Conservation (phyloP, 2,329 filamentous ascomycete genomes). For the Emmonsia crescens region DNA sequence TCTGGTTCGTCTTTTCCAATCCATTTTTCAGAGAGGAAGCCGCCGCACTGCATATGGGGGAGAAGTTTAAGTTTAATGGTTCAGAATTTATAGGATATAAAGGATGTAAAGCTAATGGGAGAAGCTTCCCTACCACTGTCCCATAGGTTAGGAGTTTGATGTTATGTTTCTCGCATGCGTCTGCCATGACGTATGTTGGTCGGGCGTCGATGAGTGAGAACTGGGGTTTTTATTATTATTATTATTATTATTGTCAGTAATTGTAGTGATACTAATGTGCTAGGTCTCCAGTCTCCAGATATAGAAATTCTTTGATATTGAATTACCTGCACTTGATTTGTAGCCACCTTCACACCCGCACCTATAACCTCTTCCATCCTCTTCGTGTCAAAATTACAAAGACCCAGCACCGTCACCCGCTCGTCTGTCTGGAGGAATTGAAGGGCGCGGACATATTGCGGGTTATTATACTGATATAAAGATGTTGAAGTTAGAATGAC, state of each 20-base stretch:
- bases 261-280: not conserved
- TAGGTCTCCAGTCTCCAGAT: not conserved
- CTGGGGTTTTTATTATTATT: slow-evolving; percentile 10
- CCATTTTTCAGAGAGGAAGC: slow-evolving; percentile 34
- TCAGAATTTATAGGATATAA: not conserved
- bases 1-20: slow-evolving; percentile 25
- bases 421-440: slow-evolving; percentile 25
- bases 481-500: not conserved
- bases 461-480: slow-evolving; percentile 23
- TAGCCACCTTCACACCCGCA: slow-evolving; percentile 23
- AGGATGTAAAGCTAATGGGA: not conserved
- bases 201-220: slow-evolving; percentile 34
- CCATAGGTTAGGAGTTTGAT: slow-evolving; percentile 38
- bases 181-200: slow-evolving; percentile 28
- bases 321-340: slow-evolving; percentile 31
- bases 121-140: slow-evolving; percentile 22
- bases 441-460: slow-evolving; percentile 28
- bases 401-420: slow-evolving; percentile 26
- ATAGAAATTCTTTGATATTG: not conserved
- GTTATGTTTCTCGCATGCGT: slow-evolving; percentile 26
- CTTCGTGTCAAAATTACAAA: slow-evolving; percentile 35
- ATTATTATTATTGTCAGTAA: not conserved
- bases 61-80: not conserved
- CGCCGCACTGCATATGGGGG: slow-evolving; percentile 21
- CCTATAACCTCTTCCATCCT: slow-evolving; percentile 26